Evolutionary conservation across 2,329 filamentous ascomycete genomes (phyloP), one percentile per base, ranked within the genome.

Genomic region (Hortaea sp.): DNA sequence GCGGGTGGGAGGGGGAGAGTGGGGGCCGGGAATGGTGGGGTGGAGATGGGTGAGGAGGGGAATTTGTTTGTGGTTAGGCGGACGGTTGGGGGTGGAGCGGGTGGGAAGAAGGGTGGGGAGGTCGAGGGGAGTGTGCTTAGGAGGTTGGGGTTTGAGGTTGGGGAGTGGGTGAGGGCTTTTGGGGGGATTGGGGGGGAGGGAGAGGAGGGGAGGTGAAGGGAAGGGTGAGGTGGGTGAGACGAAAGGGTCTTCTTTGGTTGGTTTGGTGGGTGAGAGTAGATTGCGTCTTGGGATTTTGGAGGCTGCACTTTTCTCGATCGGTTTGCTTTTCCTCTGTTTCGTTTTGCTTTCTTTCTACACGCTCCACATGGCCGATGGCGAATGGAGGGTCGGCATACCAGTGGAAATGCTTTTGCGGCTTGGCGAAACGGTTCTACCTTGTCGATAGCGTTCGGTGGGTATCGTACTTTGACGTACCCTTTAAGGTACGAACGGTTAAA

Each of bases 131-230:
- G 63, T 58, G 81, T 80, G 7, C 73, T 88, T 63, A 75, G 88
- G 49, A 73, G 88, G 51, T 69, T 95, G 42, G 83, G 81, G 1
- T 95, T 95, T 66, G 89, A 95, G 69, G 81, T 95, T 52, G 78
- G 85, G 45, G 89, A 95, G 66, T 94, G 84, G 79, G 75, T 88
- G 10, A 58, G 67, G 34, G 59, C 54, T 7, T 62, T 62, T 51
- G 60, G 58, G 41, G 45, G 20, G 4, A 4, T 20, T n/a, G n/a
- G n/a, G 20, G 20, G 20, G 20, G 20, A 20, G 40, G 34, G 39
- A 38, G 37, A 45, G 46, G 44, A 40, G 38, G 32, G 49, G 47
- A 29, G 49, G 46, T 45, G 37, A 34, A 30, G 49, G 41, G 39
- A 13, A 34, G 43, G 20, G 12, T 12, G 39, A 20, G 20, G 20